Percentiles rank a stretch among this genome's conserved stretches.
These are phyloP conservation scores for Xylaria sp. DNA, from an alignment of 2,329 filamentous ascomycete species.

Conservation along the genomic window DNA sequence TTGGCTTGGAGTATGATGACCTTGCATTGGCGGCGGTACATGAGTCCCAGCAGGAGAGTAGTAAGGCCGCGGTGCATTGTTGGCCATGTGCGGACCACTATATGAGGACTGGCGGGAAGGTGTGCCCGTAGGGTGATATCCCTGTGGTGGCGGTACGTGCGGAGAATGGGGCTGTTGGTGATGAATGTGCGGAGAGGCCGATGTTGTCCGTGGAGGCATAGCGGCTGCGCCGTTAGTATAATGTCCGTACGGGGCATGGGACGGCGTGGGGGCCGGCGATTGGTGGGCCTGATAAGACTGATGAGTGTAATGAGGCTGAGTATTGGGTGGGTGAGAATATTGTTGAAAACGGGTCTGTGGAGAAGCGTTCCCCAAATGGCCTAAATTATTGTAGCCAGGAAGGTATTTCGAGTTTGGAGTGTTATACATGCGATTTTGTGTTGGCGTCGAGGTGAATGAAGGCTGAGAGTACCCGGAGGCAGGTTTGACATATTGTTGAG, in stretches of 20 bases:
- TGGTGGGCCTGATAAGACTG: conserved; percentile 47
- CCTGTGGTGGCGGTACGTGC: conserved; percentile 45
- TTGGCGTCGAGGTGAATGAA: conserved; percentile 57
- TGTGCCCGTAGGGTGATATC: conserved; percentile 45
- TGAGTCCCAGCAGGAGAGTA: conserved; percentile 44
- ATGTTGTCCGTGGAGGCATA: conserved; percentile 46
- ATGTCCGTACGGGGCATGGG: conserved; percentile 46
- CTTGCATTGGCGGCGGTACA: conserved; percentile 45
- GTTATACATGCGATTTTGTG: conserved; percentile 54
- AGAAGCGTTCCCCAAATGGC: conserved; percentile 56
- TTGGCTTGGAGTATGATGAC: conserved; percentile 40
- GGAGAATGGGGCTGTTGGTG: conserved; percentile 48
- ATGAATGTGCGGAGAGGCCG: conserved; percentile 49
- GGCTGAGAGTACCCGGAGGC: conserved; percentile 64
- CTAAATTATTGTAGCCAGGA: conserved; percentile 54
- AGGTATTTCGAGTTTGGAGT: conserved; percentile 55
- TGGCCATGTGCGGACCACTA: conserved; percentile 43
- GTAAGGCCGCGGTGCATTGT: conserved; percentile 44
- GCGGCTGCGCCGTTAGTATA: conserved; percentile 47
- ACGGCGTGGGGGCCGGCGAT: conserved; percentile 44
- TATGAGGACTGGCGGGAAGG: conserved; percentile 48
- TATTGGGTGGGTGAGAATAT: conserved; percentile 45
- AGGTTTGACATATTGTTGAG: conserved; percentile 63
- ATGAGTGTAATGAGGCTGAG: conserved; percentile 44
- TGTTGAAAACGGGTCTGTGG: conserved; percentile 50